Evolutionary conservation across 805 yeast species (phyloP).

Genomic region (Yamadazyma takamatsuzukensis): DNA sequence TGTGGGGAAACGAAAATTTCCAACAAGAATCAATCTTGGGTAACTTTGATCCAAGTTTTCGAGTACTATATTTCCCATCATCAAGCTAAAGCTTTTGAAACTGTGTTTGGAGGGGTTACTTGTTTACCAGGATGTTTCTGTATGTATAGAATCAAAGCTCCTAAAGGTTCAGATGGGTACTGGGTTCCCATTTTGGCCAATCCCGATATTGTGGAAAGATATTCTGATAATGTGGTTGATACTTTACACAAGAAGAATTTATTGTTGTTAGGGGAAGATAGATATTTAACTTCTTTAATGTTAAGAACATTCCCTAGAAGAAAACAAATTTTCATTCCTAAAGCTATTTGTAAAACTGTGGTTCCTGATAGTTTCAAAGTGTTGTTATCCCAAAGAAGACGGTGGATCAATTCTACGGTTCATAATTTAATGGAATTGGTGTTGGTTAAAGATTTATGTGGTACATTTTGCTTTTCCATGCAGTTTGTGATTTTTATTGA

Average conservation of each 20-base stretch:
- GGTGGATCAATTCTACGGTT: conserved; percentile 95
- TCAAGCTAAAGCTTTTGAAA: conserved; percentile 90
- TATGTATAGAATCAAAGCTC: conserved; percentile 86
- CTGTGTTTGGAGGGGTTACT: conserved; percentile 92
- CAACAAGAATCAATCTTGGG: conserved; percentile 81
- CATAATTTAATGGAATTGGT: conserved; percentile 88
- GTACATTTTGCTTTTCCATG: conserved; percentile 93
- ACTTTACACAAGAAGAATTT: conserved; percentile 85
- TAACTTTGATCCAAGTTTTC: conserved; percentile 88
- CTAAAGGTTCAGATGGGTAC: conserved; percentile 63
- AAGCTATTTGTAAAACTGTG: conserved; percentile 87
- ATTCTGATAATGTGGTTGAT: conserved; percentile 79
- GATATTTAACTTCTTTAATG: conserved; percentile 82
- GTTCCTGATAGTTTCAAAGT: conserved; percentile 83
- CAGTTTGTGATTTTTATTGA: conserved; percentile 85
- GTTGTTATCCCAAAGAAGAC: conserved; percentile 85
- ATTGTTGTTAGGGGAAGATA: conserved; percentile 84
- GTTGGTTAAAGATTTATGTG: conserved; percentile 82
- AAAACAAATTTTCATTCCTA: conserved; percentile 80
- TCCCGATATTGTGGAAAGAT: conserved; percentile 90
- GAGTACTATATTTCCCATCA: conserved; percentile 93
- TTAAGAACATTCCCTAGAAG: conserved; percentile 85
- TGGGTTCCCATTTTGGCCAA: conserved; percentile 95
- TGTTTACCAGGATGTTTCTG: conserved; percentile 96
- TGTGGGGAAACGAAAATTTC: conserved; percentile 95